phyloP scores from a whole-genome alignment of 2,329 filamentous ascomycete species.

The Fusarium odoratissimum region DNA sequence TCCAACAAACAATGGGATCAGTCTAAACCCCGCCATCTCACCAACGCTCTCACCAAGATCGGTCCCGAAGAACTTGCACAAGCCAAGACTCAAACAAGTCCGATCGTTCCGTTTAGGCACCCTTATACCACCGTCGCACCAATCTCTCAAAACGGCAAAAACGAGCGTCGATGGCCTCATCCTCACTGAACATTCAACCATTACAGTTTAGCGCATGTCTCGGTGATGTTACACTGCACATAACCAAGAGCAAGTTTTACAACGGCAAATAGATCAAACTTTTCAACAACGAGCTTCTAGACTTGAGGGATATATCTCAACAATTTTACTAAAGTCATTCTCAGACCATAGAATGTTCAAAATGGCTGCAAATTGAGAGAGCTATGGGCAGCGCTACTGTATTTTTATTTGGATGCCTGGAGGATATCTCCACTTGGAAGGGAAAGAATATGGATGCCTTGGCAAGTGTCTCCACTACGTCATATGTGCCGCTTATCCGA shows the following conservation, averaged over 20 bases:
- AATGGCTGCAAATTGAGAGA: not conserved
- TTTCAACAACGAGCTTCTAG: not conserved
- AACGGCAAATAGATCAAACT: not conserved
- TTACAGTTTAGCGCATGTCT: not conserved
- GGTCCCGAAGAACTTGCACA: not conserved
- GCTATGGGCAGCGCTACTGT: not conserved
- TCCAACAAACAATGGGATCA: not conserved
- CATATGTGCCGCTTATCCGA: constrained; percentile 30
- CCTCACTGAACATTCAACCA: not conserved
- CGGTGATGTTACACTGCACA: constrained; percentile 1
- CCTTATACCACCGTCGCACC: constrained; percentile 4
- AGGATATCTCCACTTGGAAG: not conserved
- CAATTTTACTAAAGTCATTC: not conserved
- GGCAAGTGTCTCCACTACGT: constrained; percentile 21
- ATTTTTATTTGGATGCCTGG: constrained; percentile 23
- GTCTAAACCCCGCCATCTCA: not conserved
- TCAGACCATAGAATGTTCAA: not conserved
- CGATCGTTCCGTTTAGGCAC: constrained; percentile 11
- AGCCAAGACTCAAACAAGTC: not conserved
- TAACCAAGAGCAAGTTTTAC: not conserved
- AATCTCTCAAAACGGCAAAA: not conserved
- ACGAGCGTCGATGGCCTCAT: constrained; percentile 4
- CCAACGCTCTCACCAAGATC: not conserved
- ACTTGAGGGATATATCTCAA: constrained; percentile 14
- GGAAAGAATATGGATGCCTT: constrained; percentile 23